phyloP scores from a whole-genome alignment of 1,139 yeast species.

The Protomyces arabidopsidicola region DNA sequence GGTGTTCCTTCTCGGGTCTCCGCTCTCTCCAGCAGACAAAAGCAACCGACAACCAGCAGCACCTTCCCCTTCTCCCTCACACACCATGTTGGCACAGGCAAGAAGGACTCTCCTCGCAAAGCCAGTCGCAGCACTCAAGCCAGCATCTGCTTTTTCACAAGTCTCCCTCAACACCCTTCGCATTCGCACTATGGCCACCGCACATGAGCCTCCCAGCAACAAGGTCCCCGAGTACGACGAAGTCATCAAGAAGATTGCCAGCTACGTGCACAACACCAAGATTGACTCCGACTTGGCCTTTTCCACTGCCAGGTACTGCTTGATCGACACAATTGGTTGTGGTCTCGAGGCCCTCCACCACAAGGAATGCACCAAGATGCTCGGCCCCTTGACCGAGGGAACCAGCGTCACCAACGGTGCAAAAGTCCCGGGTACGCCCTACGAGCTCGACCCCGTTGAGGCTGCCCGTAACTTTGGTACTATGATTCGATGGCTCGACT shows the following conservation, averaged over 20 bases:
- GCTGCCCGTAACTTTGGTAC: constrained; percentile 58
- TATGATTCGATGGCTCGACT: constrained; percentile 56
- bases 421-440: constrained; percentile 50
- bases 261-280: constrained; percentile 49
- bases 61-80: background rate
- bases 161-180: constrained; percentile 10
- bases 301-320: constrained; percentile 44
- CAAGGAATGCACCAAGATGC: constrained; percentile 47
- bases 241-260: constrained; percentile 49
- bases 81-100: background rate
- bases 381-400: constrained; percentile 56
- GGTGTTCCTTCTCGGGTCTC: background rate
- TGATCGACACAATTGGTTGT: constrained; percentile 56
- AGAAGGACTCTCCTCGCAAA: background rate
- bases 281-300: constrained; percentile 48
- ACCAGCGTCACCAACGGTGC: constrained; percentile 53
- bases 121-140: background rate
- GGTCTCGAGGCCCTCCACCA: constrained; percentile 58
- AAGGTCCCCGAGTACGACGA: constrained; percentile 39
- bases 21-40: background rate
- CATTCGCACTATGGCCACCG: constrained; percentile 19
- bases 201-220: constrained; percentile 22
- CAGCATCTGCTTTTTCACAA: background rate
- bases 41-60: too few relatives aligned
- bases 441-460: constrained; percentile 52